phyloP scores from a whole-genome alignment of 306 rosid genomes.

The Fragaria vesca region DNA sequence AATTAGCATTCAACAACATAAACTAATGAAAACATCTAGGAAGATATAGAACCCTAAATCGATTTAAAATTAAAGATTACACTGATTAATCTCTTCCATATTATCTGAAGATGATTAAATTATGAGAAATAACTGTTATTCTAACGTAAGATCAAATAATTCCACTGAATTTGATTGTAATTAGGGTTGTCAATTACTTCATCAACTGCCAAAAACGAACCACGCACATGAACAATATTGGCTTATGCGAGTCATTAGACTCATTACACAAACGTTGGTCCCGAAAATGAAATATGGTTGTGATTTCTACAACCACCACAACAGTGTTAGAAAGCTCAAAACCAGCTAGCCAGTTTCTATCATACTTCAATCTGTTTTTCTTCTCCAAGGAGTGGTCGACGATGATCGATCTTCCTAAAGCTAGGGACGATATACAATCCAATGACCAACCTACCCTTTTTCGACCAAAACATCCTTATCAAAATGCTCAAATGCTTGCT shows the following conservation, averaged over 20 bases:
- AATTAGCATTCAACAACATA: not conserved
- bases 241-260: not conserved
- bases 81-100: no score
- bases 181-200: not conserved
- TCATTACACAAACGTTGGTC: not conserved
- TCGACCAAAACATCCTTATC: not conserved
- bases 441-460: constrained; percentile 6
- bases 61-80: no score
- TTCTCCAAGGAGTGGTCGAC: constrained; percentile 14
- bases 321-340: not conserved
- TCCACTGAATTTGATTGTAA: not conserved
- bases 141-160: not conserved
- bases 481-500: not conserved
- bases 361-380: not conserved
- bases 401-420: not conserved
- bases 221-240: not conserved
- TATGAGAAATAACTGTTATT: no score
- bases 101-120: no score
- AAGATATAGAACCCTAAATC: not conserved
- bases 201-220: not conserved
- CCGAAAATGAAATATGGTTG: not conserved
- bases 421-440: not conserved
- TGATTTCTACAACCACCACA: constrained; percentile 5
- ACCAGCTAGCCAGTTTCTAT: not conserved
- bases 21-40: not conserved